Evolutionary conservation across 2,329 filamentous ascomycete genomes (phyloP).

Genomic region (Venturiaceae sp.): DNA sequence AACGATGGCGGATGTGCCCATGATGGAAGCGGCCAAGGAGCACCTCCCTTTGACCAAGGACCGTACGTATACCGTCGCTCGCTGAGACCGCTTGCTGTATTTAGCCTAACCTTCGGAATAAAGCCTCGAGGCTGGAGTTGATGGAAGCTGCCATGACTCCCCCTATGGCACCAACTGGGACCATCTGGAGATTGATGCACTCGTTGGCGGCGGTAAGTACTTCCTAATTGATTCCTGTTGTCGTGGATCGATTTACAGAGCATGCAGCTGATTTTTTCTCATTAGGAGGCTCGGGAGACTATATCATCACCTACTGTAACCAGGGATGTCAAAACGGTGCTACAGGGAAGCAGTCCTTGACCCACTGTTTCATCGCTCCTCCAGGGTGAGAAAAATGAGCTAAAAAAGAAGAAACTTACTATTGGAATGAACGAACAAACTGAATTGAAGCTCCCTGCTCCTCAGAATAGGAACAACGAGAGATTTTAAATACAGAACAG

Average conservation of each 20-base stretch:
- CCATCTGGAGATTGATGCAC: background rate
- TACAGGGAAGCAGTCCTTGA: background rate
- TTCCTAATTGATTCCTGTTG: background rate
- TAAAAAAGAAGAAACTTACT: too few relatives aligned
- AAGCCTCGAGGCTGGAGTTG: background rate
- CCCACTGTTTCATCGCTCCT: background rate
- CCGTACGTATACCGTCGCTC: background rate
- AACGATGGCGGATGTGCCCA: background rate
- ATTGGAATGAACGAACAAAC: too few relatives aligned
- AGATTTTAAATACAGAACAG: too few relatives aligned
- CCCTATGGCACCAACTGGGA: background rate
- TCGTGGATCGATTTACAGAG: too few relatives aligned
- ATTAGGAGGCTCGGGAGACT: background rate
- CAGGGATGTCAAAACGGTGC: background rate
- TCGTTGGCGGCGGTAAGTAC: background rate
- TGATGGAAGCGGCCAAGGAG: background rate
- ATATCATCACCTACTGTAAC: background rate
- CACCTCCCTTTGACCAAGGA: background rate
- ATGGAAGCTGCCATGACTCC: background rate
- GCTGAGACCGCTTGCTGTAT: background rate
- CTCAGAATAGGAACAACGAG: too few relatives aligned
- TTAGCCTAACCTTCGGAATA: too few relatives aligned
- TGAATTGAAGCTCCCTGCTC: too few relatives aligned
- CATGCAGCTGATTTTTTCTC: background rate
- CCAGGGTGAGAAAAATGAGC: background rate